Conservation (phyloP, 352 stramenopile genomes). For the Globisporangium acanthophoron region DNA sequence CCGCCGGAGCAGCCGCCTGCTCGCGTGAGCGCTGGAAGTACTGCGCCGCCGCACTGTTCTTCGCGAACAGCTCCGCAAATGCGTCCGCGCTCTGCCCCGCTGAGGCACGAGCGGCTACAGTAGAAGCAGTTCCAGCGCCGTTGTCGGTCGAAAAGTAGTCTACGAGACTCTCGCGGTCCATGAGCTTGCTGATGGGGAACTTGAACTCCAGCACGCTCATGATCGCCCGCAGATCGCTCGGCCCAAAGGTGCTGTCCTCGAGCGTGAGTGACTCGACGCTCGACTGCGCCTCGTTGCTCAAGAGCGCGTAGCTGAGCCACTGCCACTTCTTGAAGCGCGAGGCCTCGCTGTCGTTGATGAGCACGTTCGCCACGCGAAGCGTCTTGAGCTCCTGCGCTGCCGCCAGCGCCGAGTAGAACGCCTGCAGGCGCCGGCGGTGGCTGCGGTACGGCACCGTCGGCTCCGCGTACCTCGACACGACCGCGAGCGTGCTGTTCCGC, state of each 20-base stretch:
- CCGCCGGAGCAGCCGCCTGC: not conserved
- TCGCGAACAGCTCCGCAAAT: not conserved
- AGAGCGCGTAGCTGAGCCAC: constrained; percentile 4
- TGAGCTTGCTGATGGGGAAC: not conserved
- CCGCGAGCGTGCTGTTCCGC: not conserved
- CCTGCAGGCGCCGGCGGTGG: constrained; percentile 1
- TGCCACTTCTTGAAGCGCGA: not conserved
- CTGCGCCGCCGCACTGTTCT: not conserved
- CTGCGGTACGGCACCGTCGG: not conserved
- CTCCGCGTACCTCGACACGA: not conserved
- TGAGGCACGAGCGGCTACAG: not conserved
- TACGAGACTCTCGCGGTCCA: not conserved
- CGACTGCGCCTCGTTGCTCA: not conserved
- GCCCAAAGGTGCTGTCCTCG: not conserved
- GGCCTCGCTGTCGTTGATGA: not conserved
- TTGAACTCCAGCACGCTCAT: not conserved
- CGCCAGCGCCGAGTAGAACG: constrained; percentile 1
- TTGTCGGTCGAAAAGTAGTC: not conserved
- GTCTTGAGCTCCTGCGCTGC: not conserved
- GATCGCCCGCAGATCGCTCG: not conserved
- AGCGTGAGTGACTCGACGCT: constrained; percentile 2
- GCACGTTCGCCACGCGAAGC: not conserved
- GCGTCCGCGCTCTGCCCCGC: not conserved
- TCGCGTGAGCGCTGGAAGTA: not conserved
- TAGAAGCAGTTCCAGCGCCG: not conserved